These are phyloP conservation scores for Hortiboletus flavorubellus DNA, from an alignment of 768 basidiomycete species.

Conservation along the genomic window DNA sequence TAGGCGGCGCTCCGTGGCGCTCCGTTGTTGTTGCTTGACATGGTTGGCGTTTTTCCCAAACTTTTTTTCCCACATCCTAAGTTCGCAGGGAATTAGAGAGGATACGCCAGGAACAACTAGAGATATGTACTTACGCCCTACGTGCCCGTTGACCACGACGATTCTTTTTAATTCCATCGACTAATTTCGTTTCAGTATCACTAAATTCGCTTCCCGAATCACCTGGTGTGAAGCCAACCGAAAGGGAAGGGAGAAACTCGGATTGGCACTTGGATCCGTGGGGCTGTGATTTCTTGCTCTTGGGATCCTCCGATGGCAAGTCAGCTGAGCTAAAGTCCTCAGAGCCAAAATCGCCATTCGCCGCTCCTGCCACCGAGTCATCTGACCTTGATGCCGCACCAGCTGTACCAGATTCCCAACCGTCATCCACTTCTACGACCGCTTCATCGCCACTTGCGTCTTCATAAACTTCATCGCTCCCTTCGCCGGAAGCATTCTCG, in stretches of 20 bases:
- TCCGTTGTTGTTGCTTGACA: constrained; percentile 57
- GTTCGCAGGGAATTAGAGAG: constrained; percentile 1
- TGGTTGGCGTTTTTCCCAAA: constrained; percentile 91
- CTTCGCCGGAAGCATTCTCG: not conserved
- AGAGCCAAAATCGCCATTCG: constrained; percentile 29
- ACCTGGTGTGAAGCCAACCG: constrained; percentile 80
- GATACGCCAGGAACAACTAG: not conserved
- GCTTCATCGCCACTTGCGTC: constrained; percentile 6
- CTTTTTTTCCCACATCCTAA: constrained; percentile 97
- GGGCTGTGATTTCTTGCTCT: constrained; percentile 17
- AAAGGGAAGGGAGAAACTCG: constrained; percentile 84
- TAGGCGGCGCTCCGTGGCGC: constrained; percentile 14
- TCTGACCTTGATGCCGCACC: constrained; percentile 23
- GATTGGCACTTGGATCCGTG: constrained; percentile 34
- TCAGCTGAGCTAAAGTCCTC: constrained; percentile 11
- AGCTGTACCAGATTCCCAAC: constrained; percentile 45
- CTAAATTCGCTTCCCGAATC: constrained; percentile 77
- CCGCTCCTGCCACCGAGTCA: constrained; percentile 39
- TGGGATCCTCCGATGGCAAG: constrained; percentile 11
- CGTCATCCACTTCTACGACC: constrained; percentile 19
- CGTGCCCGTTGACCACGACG: constrained; percentile 92
- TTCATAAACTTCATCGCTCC: constrained; percentile 26
- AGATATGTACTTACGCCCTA: constrained; percentile 67
- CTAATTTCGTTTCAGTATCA: constrained; percentile 55
- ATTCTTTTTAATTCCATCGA: constrained; percentile 70